A percentile compares a stretch with the other conserved stretches of the same genome.
phyloP scores from a whole-genome alignment of 352 stramenopile species.

The Globisporangium okanoganense region DNA sequence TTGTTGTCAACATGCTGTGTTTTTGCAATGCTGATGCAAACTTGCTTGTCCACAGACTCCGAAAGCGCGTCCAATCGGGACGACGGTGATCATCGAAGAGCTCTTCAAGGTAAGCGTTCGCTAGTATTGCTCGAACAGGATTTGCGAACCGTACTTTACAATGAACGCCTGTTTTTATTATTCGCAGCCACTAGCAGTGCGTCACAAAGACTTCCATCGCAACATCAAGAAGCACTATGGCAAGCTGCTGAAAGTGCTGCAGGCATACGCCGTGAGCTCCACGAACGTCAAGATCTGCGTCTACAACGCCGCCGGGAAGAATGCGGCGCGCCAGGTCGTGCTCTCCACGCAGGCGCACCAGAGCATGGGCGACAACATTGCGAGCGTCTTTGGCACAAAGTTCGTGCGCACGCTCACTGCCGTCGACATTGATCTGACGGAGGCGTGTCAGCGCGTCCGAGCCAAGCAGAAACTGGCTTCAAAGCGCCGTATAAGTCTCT shows the following conservation, averaged over 20 bases:
- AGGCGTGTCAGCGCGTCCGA: slow-evolving; percentile 7
- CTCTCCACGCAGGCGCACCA: slow-evolving; percentile 66
- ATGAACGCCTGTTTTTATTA: too few relatives aligned
- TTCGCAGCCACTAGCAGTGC: slow-evolving; percentile 83
- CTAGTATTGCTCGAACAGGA: not conserved
- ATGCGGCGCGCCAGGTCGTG: slow-evolving; percentile 42
- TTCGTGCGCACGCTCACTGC: slow-evolving; percentile 81
- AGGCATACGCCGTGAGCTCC: slow-evolving; percentile 71
- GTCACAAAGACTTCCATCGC: slow-evolving; percentile 90
- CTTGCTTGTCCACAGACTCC: too few relatives aligned
- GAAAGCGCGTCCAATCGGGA: slow-evolving; percentile 83
- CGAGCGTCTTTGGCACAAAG: slow-evolving; percentile 89
- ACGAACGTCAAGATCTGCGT: slow-evolving; percentile 55
- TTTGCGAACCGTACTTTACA: too few relatives aligned
- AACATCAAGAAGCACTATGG: slow-evolving; percentile 93
- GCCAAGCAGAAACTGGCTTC: not conserved
- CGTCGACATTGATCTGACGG: slow-evolving; percentile 70
- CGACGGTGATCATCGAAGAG: slow-evolving; percentile 90
- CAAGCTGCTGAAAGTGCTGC: slow-evolving; percentile 91
- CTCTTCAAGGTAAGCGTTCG: slow-evolving; percentile 79
- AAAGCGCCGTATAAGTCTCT: not conserved
- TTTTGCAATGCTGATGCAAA: too few relatives aligned
- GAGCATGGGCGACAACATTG: slow-evolving; percentile 80
- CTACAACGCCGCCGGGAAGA: slow-evolving; percentile 53
- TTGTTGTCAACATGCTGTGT: too few relatives aligned